phyloP scores from a whole-genome alignment of 768 basidiomycete species.

The Boletus rubescentipes region DNA sequence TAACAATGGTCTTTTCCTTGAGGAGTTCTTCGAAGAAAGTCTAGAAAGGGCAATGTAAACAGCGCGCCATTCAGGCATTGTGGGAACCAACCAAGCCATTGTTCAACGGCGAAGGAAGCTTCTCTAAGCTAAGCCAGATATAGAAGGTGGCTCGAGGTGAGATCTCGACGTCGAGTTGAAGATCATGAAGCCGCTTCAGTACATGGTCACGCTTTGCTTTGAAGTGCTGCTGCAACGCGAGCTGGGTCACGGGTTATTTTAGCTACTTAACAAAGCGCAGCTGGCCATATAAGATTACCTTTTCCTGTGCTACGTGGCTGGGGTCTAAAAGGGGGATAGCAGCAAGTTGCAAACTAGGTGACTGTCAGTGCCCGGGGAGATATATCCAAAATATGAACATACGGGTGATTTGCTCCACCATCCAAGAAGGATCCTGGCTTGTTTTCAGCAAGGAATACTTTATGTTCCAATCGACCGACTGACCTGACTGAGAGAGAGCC shows the following conservation, averaged over 20 bases:
- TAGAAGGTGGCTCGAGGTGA: conserved; percentile 88
- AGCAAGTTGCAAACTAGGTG: conserved; percentile 74
- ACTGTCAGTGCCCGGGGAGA: not conserved
- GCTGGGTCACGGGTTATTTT: conserved; percentile 32
- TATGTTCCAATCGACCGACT: conserved; percentile 7
- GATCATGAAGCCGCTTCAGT: conserved; percentile 70
- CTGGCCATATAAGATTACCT: conserved; percentile 35
- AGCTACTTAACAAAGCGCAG: not conserved
- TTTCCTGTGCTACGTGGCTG: conserved; percentile 65
- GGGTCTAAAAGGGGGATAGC: conserved; percentile 83
- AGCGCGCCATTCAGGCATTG: not conserved
- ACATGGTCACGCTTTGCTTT: conserved; percentile 90
- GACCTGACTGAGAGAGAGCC: conserved; percentile 87
- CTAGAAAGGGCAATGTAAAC: conserved; percentile 30
- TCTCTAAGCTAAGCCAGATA: conserved; percentile 87
- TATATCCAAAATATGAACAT: conserved; percentile 28
- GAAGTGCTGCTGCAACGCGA: conserved; percentile 88
- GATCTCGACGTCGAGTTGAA: conserved; percentile 75
- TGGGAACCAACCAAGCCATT: conserved; percentile 70
- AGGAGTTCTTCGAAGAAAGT: conserved; percentile 95
- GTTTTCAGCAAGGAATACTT: not conserved
- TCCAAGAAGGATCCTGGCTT: conserved; percentile 79
- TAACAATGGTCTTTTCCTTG: conserved; percentile 88
- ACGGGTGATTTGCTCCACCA: conserved; percentile 94
- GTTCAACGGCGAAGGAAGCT: conserved; percentile 78